Base-by-base conservation (phyloP, 1,284 basidiomycete genomes). In the Sporisorium sorghi region DNA sequence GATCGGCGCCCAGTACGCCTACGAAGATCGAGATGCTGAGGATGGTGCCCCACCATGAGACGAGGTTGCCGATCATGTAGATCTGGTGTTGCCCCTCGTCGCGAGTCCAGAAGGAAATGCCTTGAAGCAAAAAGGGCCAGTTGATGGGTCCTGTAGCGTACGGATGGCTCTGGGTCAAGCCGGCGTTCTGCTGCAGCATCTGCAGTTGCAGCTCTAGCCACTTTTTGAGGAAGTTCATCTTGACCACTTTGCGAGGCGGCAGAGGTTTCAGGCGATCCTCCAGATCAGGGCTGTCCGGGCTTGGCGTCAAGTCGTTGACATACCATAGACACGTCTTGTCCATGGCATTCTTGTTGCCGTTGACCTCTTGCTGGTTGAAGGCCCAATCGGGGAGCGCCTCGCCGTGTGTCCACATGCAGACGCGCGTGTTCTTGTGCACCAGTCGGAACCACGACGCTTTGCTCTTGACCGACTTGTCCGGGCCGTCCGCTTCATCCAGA, bases 151-250 rank as follows among this genome's bases (percentile, higher is more conserved):
- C 89, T 64, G 92, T 93, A 1, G 95, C 94, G 84, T 99, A 99
- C 40, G 97, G 97, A 84, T 99, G 97, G 12, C 91, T 92, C 19
- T 93, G 91, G 23, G 94, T 97, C 59, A 99, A 87, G 17, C 94
- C 95, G 12, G 94, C 93, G 82, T 99, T 99, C 87, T 99, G 96
- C 84, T 97, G 93, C 69, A 98, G 87, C 97, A 99, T 99, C 62
- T 95, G 87, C 46, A 95, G 85, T 83, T 99, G 97, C 42, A 99
- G 87, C 85, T 99, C 96, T 47, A 88, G 89, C 83, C 94, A 99
- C 86, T 99, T 99, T 85, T 89, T 91, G 88, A 99, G 91, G 86
- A 99, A 99, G 84, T 90, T 92, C 87, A 94, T 89, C 61, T 87
- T 87, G 86, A 91, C 93, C 43, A 92, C 90, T 64, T 89, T 87